Base-by-base conservation (phyloP, 306 rosid species). In the Trichosanthes truncata region DNA sequence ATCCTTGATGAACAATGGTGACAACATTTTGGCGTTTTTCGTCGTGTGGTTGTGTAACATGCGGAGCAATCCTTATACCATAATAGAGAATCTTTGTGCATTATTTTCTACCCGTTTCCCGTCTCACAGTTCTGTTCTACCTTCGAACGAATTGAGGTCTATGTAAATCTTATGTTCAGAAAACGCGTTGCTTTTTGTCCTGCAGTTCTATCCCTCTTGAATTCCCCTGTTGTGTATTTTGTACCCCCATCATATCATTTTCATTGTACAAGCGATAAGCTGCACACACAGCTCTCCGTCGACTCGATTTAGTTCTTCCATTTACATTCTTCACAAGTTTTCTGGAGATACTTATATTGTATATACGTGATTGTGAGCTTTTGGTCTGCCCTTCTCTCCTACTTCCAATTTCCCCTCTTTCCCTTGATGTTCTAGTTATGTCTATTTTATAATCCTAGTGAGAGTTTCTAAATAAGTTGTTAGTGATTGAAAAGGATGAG, bases 91-190 rank as follows among this genome's bases (percentile, higher is more conserved):
- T 74, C 62, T 18, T 52, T 74, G 78, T 74, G 78, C 78, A 74
- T 74, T 74, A 52, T 74, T 51, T 74, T 46, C 45, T 74, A 74
- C 78, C 61, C n/a, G 51, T 55, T 74, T 48, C 61, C 31, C 48
- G 1, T 74, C 78, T 25, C 76, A 43, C 38, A 71, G 56, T 43
- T 46, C 56, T 71, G 6, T 25, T 25, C 55, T 43, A 43, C 56
- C 56, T 71, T 25, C 56, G 9, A 46, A 48, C 60, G 29, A 73
- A 73, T 29, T 79, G 85, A 85, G 81, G 76, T 67, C 75, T 82
- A 75, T 87, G 87, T 85, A 87, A 83, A 85, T 81, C 82, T 83
- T 83, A 80, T 82, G 80, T 85, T 80, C 56, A 41, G 79, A 79
- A 36, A 20, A 74, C 62, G 82, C 13, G 66, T 45, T 45, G 72